phyloP scores from a whole-genome alignment of 768 basidiomycete species.

The Gloeopeniophorella convolvens region DNA sequence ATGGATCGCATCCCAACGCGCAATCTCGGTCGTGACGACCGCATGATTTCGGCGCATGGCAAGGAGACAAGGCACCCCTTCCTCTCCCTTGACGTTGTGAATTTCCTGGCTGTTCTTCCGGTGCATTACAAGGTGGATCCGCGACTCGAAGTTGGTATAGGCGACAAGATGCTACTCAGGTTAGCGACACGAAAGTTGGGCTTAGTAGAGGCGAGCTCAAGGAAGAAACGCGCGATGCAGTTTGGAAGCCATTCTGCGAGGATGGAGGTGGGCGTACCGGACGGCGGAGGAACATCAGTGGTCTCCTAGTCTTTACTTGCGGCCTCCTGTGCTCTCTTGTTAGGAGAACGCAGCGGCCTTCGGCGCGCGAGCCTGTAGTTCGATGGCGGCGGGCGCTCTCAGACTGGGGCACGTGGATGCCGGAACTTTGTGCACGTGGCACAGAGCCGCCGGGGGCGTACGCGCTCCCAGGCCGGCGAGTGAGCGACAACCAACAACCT shows the following conservation, averaged over 20 bases:
- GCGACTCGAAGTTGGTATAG: slow-evolving; percentile 62
- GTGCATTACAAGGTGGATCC: slow-evolving; percentile 82
- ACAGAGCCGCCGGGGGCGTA: too few relatives aligned
- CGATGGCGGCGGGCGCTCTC: too few relatives aligned
- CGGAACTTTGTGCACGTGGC: too few relatives aligned
- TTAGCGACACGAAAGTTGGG: slow-evolving; percentile 68
- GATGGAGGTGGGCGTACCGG: slow-evolving; percentile 58
- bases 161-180: slow-evolving; percentile 85
- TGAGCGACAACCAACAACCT: too few relatives aligned
- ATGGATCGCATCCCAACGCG: slow-evolving; percentile 80
- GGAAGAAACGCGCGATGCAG: slow-evolving; percentile 95
- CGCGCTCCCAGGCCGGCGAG: too few relatives aligned
- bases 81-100: slow-evolving; percentile 71
- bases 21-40: slow-evolving; percentile 93
- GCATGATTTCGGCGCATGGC: slow-evolving; percentile 84
- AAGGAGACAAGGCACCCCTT: slow-evolving; percentile 93
- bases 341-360: too few relatives aligned
- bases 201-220: slow-evolving; percentile 58
- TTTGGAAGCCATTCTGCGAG: slow-evolving; percentile 87
- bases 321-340: too few relatives aligned
- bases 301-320: not conserved
- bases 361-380: too few relatives aligned
- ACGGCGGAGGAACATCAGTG: slow-evolving; percentile 37
- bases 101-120: slow-evolving; percentile 71
- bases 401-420: too few relatives aligned